Conservation (phyloP, 1,139 yeast genomes). For the Protomyces macrosporus region DNA sequence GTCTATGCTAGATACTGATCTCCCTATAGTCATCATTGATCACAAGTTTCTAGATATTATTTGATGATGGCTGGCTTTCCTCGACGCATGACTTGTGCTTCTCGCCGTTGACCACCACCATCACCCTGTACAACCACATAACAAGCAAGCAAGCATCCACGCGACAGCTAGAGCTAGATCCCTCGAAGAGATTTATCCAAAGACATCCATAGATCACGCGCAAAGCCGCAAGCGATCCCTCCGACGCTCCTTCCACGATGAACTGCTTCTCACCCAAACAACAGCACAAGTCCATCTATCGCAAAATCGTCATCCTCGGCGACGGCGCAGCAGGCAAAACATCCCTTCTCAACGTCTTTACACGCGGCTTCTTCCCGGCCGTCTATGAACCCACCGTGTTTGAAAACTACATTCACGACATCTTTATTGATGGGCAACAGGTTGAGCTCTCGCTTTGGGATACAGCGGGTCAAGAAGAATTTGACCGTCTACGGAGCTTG, state of each 20-base stretch:
- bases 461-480: slow-evolving; percentile 98
- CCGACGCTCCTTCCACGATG: slow-evolving; percentile 1
- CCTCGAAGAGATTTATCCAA: not conserved
- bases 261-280: slow-evolving; percentile 25
- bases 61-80: not conserved
- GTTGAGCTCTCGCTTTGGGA: slow-evolving; percentile 94
- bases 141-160: no score
- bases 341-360: slow-evolving; percentile 87
- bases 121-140: not conserved
- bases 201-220: not conserved
- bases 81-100: no score
- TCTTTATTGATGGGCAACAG: slow-evolving; percentile 89
- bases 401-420: slow-evolving; percentile 95
- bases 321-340: slow-evolving; percentile 87
- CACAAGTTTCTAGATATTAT: not conserved
- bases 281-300: slow-evolving; percentile 46
- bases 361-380: slow-evolving; percentile 96
- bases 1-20: not conserved
- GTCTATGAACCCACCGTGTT: slow-evolving; percentile 98
- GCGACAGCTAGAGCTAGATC: no score
- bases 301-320: slow-evolving; percentile 91
- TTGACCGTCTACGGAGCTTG: slow-evolving; percentile 81
- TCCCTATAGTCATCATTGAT: not conserved
- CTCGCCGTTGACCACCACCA: not conserved
- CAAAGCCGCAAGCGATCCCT: not conserved